These are phyloP conservation scores for Pseudogymnoascus sp. DNA, from an alignment of 2,329 filamentous ascomycete species.

Conservation along the genomic window DNA sequence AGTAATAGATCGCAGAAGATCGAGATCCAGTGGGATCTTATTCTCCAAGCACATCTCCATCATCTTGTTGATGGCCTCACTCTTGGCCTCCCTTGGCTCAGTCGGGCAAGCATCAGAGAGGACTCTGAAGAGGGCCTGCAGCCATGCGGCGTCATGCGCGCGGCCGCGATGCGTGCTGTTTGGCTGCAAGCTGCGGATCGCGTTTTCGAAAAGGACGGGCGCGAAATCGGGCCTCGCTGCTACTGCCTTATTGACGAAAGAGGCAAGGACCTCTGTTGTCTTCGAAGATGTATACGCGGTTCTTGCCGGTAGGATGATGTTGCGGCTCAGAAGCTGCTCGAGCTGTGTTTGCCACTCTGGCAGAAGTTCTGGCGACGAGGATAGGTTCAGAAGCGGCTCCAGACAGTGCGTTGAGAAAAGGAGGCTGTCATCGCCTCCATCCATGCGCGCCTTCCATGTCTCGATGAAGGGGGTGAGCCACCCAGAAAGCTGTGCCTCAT, in stretches of 20 bases:
- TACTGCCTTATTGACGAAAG: constrained; percentile 16
- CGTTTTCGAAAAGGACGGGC: constrained; percentile 39
- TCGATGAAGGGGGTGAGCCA: constrained; percentile 26
- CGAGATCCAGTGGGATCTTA: constrained; percentile 29
- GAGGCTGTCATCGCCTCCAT: constrained; percentile 19
- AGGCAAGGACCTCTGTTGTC: constrained; percentile 20
- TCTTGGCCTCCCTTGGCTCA: constrained; percentile 11
- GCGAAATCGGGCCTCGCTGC: constrained; percentile 30
- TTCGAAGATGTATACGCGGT: constrained; percentile 13
- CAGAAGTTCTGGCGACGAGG: background rate
- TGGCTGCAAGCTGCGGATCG: constrained; percentile 37
- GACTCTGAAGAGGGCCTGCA: constrained; percentile 40
- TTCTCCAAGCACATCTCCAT: constrained; percentile 31
- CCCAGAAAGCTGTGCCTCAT: background rate
- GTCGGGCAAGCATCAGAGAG: constrained; percentile 22
- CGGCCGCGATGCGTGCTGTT: constrained; percentile 37
- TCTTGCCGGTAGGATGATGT: constrained; percentile 30
- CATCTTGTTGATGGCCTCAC: constrained; percentile 26
- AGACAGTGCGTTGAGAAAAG: constrained; percentile 29
- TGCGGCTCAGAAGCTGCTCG: constrained; percentile 29
- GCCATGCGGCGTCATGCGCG: constrained; percentile 40
- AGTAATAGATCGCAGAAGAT: constrained; percentile 29
- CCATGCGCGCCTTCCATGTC: constrained; percentile 24
- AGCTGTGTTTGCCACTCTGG: constrained; percentile 20
- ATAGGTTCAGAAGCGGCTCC: constrained; percentile 19